Evolutionary conservation across 2,329 filamentous ascomycete genomes (phyloP).

Genomic region (Passalora sequoiae): DNA sequence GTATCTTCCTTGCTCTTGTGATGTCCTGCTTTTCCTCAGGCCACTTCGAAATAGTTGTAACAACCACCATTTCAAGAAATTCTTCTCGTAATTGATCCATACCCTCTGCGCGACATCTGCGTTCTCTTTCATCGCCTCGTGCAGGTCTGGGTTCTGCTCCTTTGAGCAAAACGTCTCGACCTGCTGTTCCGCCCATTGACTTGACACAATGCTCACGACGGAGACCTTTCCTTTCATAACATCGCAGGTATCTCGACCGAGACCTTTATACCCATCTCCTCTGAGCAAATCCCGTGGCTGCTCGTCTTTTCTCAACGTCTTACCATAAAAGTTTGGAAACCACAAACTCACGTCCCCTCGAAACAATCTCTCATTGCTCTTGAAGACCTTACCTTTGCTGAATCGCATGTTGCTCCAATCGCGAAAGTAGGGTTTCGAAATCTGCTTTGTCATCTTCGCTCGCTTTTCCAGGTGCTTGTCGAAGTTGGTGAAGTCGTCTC

Average conservation of each 20-base stretch:
- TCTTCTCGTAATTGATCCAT: conserved; percentile 85
- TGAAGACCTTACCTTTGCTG: conserved; percentile 82
- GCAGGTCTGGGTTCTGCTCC: conserved; percentile 64
- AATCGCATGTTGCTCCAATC: conserved; percentile 87
- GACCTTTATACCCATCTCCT: conserved; percentile 37
- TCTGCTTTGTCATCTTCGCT: conserved; percentile 68
- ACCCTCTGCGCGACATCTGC: conserved; percentile 63
- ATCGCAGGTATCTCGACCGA: conserved; percentile 65
- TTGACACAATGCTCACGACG: conserved; percentile 76
- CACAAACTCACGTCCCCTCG: conserved; percentile 75
- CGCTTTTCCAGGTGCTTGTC: conserved; percentile 76
- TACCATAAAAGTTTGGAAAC: conserved; percentile 86
- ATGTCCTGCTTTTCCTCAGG: conserved; percentile 44
- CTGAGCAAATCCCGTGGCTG: conserved; percentile 59
- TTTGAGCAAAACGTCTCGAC: conserved; percentile 64
- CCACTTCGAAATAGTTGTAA: conserved; percentile 48
- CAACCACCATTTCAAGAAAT: conserved; percentile 58
- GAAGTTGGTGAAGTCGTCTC: conserved; percentile 77
- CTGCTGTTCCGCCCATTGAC: conserved; percentile 80
- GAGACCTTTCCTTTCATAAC: conserved; percentile 63
- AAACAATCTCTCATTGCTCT: conserved; percentile 80
- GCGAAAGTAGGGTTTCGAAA: conserved; percentile 86
- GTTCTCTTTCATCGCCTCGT: conserved; percentile 53
- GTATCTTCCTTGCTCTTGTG: conserved; percentile 52
- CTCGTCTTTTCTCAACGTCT: conserved; percentile 65